Conservation (phyloP, 306 rosid species). For the Trichosanthes cucumerina region DNA sequence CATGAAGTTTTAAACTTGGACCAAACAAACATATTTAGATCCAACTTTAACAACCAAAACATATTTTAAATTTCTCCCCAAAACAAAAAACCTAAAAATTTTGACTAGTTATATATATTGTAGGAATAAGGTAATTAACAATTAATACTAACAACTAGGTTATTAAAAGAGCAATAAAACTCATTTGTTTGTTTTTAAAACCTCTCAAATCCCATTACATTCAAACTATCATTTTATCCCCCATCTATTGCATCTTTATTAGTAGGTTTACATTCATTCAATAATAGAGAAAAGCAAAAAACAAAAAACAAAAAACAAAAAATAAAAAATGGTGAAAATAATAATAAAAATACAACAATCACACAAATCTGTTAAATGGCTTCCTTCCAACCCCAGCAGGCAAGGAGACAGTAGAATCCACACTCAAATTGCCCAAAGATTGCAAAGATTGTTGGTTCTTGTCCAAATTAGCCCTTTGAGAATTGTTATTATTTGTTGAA, state of each 20-base stretch:
- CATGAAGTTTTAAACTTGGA: too few species aligned
- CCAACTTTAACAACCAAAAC: background rate
- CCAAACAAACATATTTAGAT: too few species aligned
- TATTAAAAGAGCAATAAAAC: background rate
- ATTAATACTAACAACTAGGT: background rate
- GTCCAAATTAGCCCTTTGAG: constrained; percentile 34
- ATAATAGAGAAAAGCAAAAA: constrained; percentile 17
- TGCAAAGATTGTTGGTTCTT: constrained; percentile 52
- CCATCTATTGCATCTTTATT: constrained; percentile 36
- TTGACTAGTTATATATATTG: background rate
- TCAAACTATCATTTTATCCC: constrained; percentile 28
- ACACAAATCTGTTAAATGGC: constrained; percentile 99
- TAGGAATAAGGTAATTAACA: background rate
- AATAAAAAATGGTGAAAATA: constrained; percentile 30
- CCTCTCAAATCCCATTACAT: constrained; percentile 6
- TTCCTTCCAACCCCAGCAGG: constrained; percentile 75
- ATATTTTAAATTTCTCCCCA: too few species aligned
- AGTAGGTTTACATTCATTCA: constrained; percentile 51
- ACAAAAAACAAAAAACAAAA: background rate
- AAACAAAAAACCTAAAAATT: background rate
- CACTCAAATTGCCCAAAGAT: constrained; percentile 54
- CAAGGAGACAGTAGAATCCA: constrained; percentile 79
- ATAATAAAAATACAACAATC: constrained; percentile 31
- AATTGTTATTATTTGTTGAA: constrained; percentile 3
- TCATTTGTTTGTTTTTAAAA: background rate